A percentile compares a stretch with the other conserved stretches of the same genome.
Conservation (phyloP, 2,329 filamentous ascomycete species). For the Aspergillus vadensis region DNA sequence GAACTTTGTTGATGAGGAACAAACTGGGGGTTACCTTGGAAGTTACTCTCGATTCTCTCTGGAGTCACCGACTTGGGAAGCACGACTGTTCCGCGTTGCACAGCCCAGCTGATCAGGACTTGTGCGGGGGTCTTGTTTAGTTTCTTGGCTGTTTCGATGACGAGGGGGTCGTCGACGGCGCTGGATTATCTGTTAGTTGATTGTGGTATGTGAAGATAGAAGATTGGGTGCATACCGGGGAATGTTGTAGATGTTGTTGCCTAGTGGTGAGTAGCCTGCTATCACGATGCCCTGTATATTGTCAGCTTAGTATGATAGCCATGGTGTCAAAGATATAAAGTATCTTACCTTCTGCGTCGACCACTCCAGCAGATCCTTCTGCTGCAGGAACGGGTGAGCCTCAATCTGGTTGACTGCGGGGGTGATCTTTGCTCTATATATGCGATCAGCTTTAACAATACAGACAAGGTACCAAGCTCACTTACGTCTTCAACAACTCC, state of each 20-base stretch:
- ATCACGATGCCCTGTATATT: constrained; percentile 42
- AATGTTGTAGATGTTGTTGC: constrained; percentile 36
- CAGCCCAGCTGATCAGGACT: constrained; percentile 19
- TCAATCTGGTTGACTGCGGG: constrained; percentile 34
- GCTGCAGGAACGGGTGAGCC: constrained; percentile 37
- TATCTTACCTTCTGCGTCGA: constrained; percentile 21
- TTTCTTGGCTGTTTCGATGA: constrained; percentile 13
- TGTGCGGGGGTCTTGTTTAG: constrained; percentile 17
- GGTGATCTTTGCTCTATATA: constrained; percentile 23
- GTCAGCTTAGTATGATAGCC: constrained; percentile 27
- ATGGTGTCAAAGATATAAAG: background rate
- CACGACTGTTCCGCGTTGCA: constrained; percentile 21
- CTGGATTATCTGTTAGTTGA: background rate
- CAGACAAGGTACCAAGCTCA: background rate
- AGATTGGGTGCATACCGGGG: constrained; percentile 12
- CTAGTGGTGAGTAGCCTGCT: constrained; percentile 52
- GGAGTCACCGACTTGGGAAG: constrained; percentile 20
- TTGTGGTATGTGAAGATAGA: background rate
- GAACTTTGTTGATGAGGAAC: background rate
- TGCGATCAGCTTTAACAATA: background rate
- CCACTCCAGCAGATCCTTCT: constrained; percentile 27
- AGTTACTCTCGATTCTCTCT: constrained; percentile 19
- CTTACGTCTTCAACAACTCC: constrained; percentile 36
- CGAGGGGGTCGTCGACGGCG: constrained; percentile 18
- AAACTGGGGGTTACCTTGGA: constrained; percentile 10